Conservation (phyloP, 2,329 filamentous ascomycete species). For the Graphium sp. region DNA sequence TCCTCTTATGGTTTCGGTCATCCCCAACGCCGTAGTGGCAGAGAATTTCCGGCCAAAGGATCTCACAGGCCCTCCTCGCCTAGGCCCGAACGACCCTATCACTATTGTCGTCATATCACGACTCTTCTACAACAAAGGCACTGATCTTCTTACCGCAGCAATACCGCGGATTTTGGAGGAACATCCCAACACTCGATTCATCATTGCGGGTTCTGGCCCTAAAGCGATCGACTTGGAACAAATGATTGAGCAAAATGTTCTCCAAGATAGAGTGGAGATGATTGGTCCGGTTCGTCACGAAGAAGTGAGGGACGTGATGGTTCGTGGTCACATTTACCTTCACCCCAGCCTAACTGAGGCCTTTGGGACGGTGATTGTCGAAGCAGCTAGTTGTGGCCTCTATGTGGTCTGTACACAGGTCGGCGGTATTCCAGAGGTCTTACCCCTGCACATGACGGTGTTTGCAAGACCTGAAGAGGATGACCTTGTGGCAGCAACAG, state of each 20-base stretch:
- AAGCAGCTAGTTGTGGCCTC: conserved; percentile 86
- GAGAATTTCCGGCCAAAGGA: conserved; percentile 72
- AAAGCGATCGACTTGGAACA: conserved; percentile 97
- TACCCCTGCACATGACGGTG: conserved; percentile 91
- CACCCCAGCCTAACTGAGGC: conserved; percentile 92
- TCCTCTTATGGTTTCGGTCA: conserved; percentile 92
- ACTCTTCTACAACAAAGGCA: conserved; percentile 97
- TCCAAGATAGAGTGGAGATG: conserved; percentile 88
- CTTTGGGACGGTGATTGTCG: conserved; percentile 94
- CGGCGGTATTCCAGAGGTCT: conserved; percentile 88
- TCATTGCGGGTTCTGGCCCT: conserved; percentile 88
- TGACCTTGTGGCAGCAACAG: conserved; percentile 78
- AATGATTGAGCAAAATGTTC: conserved; percentile 87
- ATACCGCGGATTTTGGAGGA: conserved; percentile 82
- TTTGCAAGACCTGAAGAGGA: conserved; percentile 96
- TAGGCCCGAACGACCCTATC: conserved; percentile 73
- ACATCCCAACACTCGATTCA: conserved; percentile 87
- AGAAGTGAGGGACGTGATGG: conserved; percentile 94
- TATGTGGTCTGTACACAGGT: conserved; percentile 96
- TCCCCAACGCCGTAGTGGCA: conserved; percentile 86
- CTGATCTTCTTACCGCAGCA: conserved; percentile 86
- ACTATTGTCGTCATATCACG: conserved; percentile 96
- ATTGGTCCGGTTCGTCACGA: conserved; percentile 87
- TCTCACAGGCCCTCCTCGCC: conserved; percentile 42
- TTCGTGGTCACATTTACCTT: conserved; percentile 88